phyloP scores from a whole-genome alignment of 306 rosid genomes.

The Lathyrus aphaca region DNA sequence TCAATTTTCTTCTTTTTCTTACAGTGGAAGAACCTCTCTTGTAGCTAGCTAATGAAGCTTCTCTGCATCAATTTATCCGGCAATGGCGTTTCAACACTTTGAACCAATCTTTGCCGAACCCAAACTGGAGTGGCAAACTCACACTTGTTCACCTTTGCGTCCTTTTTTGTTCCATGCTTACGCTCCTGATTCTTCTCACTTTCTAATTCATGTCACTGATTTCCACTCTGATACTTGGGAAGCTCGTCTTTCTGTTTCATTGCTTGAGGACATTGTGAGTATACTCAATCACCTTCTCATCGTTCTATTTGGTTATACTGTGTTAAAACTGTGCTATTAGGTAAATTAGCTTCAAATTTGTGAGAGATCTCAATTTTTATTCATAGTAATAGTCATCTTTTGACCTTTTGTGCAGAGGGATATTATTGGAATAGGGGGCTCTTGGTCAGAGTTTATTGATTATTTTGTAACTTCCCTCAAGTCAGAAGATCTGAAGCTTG shows the following conservation, averaged over 20 bases:
- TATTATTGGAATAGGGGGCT: slow-evolving; percentile 80
- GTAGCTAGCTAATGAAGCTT: neutral
- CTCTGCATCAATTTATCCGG: slow-evolving; percentile 18
- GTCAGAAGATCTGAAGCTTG: slow-evolving; percentile 71
- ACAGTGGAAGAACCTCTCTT: neutral
- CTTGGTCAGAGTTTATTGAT: slow-evolving; percentile 75
- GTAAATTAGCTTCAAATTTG: slow-evolving; percentile 26
- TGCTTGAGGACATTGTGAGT: slow-evolving; percentile 81
- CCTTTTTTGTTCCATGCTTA: slow-evolving; percentile 62
- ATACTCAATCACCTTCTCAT: neutral
- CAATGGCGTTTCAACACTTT: slow-evolving; percentile 65
- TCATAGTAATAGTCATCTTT: neutral
- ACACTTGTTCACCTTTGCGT: slow-evolving; percentile 34
- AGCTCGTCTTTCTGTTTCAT: slow-evolving; percentile 59
- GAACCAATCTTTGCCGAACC: slow-evolving; percentile 70
- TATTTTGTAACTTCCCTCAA: slow-evolving; percentile 68
- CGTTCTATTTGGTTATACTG: neutral
- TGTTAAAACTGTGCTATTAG: neutral
- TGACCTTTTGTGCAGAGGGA: slow-evolving; percentile 67
- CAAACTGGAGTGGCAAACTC: slow-evolving; percentile 50
- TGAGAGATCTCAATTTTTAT: neutral
- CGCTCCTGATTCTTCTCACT: slow-evolving; percentile 59
- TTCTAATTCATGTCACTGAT: slow-evolving; percentile 64
- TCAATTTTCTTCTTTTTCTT: slow-evolving; percentile 5
- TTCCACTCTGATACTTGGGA: slow-evolving; percentile 73